Evolutionary conservation across 495 filamentous ascomycete genomes (phyloP).

Genomic region (Zalerion maritima): DNA sequence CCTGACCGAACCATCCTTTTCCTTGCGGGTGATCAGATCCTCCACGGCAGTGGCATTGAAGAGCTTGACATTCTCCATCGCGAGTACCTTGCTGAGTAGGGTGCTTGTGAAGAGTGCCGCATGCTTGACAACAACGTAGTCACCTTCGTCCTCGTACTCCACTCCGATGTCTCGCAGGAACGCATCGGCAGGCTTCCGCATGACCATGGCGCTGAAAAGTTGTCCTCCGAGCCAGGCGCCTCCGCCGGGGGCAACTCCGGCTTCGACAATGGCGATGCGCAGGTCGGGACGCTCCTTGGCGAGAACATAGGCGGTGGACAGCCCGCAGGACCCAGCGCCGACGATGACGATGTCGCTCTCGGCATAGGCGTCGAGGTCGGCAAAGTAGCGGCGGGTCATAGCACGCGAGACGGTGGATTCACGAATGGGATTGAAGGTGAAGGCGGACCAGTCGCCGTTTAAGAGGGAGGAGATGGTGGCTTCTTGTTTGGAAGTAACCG

Average conservation of each 20-base stretch:
- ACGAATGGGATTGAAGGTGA: constrained; percentile 72
- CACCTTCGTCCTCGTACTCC: constrained; percentile 74
- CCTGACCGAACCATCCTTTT: constrained; percentile 35
- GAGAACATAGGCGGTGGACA: constrained; percentile 71
- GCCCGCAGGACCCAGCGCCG: constrained; percentile 75
- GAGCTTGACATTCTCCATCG: constrained; percentile 82
- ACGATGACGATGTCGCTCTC: constrained; percentile 87
- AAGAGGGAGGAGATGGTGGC: constrained; percentile 44
- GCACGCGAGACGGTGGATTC: constrained; percentile 82
- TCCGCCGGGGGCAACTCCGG: constrained; percentile 71
- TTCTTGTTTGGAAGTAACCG: constrained; percentile 22
- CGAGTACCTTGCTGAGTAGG: constrained; percentile 61
- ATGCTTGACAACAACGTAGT: constrained; percentile 85
- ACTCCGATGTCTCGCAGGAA: constrained; percentile 70
- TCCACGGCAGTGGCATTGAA: constrained; percentile 90
- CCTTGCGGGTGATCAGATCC: constrained; percentile 66
- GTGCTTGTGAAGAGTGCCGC: constrained; percentile 83
- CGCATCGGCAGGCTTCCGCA: constrained; percentile 77
- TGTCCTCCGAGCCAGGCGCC: constrained; percentile 89
- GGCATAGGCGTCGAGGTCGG: constrained; percentile 75
- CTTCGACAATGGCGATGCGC: constrained; percentile 84
- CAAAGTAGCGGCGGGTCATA: constrained; percentile 85
- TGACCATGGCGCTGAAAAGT: constrained; percentile 84
- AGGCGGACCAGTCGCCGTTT: constrained; percentile 56
- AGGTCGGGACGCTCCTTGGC: constrained; percentile 74